Evolutionary conservation across 2,329 filamentous ascomycete species (phyloP).

Genomic region (Cladosporium sp.): DNA sequence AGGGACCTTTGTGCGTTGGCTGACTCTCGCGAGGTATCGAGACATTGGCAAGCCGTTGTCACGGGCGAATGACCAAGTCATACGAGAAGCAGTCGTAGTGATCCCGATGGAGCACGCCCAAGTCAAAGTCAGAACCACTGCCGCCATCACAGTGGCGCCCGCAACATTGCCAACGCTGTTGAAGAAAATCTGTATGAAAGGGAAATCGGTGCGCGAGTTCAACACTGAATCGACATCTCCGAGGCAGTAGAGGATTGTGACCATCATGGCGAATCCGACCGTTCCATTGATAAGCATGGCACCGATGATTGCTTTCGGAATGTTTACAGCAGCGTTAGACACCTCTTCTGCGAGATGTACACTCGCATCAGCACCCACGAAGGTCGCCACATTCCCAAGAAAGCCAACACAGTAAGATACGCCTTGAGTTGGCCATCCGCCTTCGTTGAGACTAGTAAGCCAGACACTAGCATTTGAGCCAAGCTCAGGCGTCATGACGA

Average conservation of each 20-base stretch:
- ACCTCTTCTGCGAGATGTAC: conserved; percentile 55
- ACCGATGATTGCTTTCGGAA: conserved; percentile 51
- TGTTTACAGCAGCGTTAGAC: conserved; percentile 47
- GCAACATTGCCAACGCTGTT: conserved; percentile 45
- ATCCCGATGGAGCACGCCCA: conserved; percentile 39
- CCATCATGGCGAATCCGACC: conserved; percentile 48
- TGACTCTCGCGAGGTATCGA: conserved; percentile 38
- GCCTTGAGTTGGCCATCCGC: conserved; percentile 38
- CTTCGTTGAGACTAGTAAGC: conserved; percentile 33
- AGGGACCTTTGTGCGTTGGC: conserved; percentile 31
- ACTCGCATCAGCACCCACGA: conserved; percentile 44
- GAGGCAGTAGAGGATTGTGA: conserved; percentile 48
- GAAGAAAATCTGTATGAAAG: conserved; percentile 54
- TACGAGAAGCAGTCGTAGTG: conserved; percentile 43
- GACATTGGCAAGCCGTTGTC: conserved; percentile 44
- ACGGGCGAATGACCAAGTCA: conserved; percentile 45
- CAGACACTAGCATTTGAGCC: conserved; percentile 33
- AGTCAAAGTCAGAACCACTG: conserved; percentile 42
- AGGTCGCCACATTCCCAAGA: conserved; percentile 38
- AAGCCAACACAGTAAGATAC: conserved; percentile 39
- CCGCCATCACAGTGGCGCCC: conserved; percentile 50
- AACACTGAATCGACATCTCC: conserved; percentile 45
- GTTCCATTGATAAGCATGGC: conserved; percentile 50
- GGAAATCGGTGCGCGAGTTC: conserved; percentile 46
- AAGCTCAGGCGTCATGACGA: conserved; percentile 32